These are phyloP conservation scores for Aureobasidium vineae DNA, from an alignment of 2,329 filamentous ascomycete species.

Conservation along the genomic window DNA sequence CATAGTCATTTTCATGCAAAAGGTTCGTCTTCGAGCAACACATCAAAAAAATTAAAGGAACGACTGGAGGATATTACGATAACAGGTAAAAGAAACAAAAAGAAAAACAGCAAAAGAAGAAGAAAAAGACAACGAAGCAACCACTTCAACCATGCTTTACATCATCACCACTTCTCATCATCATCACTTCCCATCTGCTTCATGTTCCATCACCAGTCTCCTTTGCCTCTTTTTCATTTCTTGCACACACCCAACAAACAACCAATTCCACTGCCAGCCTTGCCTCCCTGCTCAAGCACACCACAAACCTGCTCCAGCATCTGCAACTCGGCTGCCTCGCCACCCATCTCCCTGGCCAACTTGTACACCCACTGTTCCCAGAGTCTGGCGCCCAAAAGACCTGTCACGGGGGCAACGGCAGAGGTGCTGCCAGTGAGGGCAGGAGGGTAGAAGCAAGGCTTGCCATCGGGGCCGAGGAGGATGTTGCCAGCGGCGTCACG, in stretches of 20 bases:
- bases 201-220: neutral
- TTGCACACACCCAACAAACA: slow-evolving; percentile 55
- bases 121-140: neutral
- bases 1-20: neutral
- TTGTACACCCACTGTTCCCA: slow-evolving; percentile 98
- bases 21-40: neutral
- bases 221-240: neutral
- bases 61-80: slow-evolving; percentile 7
- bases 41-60: neutral
- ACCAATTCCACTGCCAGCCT: slow-evolving; percentile 58
- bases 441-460: slow-evolving; percentile 35
- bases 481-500: slow-evolving; percentile 35
- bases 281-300: slow-evolving; percentile 61
- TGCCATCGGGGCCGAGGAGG: slow-evolving; percentile 35
- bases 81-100: neutral
- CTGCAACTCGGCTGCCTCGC: slow-evolving; percentile 52
- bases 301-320: slow-evolving; percentile 57
- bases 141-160: neutral
- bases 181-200: neutral
- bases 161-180: neutral
- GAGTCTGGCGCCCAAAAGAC: slow-evolving; percentile 79
- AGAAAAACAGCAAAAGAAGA: neutral
- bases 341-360: slow-evolving; percentile 78
- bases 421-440: slow-evolving; percentile 39
- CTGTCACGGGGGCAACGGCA: slow-evolving; percentile 58